Evolutionary conservation across 345 rosid genomes (phyloP).

Genomic region (Citropsis articulata): DNA sequence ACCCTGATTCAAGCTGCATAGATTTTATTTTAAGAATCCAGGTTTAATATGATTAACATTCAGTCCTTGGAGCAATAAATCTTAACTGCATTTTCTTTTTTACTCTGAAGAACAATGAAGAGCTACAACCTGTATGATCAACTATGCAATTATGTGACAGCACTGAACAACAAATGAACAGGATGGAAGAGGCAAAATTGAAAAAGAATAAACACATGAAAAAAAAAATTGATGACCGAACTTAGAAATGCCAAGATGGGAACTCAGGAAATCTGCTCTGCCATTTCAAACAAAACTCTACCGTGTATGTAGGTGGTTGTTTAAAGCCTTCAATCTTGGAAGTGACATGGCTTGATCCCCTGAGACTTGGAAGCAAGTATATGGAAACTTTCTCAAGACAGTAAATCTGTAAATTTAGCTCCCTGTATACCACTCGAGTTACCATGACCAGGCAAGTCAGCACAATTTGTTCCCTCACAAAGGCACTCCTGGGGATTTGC

Average conservation of each 20-base stretch:
- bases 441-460: conserved; percentile 40
- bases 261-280: conserved; percentile 13
- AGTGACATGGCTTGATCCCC: conserved; percentile 11
- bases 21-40: background rate
- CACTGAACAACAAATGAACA: conserved; percentile 21
- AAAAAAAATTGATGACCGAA: conserved; percentile 13
- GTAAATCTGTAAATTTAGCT: conserved; percentile 3
- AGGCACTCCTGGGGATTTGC: conserved; percentile 97
- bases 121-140: conserved; percentile 15
- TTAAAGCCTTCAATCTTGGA: conserved; percentile 3
- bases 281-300: conserved; percentile 28
- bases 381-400: background rate
- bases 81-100: background rate
- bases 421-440: conserved; percentile 30
- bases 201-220: conserved; percentile 30
- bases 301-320: conserved; percentile 13
- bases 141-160: conserved; percentile 17
- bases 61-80: background rate
- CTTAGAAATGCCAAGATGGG: conserved; percentile 10
- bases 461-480: conserved; percentile 62
- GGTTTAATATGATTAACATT: background rate
- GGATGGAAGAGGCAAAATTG: conserved; percentile 6
- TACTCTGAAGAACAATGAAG: background rate
- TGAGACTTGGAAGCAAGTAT: background rate
- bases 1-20: background rate